Base-by-base conservation (phyloP, 1,284 basidiomycete species). In the Lentinula novae-zelandiae region DNA sequence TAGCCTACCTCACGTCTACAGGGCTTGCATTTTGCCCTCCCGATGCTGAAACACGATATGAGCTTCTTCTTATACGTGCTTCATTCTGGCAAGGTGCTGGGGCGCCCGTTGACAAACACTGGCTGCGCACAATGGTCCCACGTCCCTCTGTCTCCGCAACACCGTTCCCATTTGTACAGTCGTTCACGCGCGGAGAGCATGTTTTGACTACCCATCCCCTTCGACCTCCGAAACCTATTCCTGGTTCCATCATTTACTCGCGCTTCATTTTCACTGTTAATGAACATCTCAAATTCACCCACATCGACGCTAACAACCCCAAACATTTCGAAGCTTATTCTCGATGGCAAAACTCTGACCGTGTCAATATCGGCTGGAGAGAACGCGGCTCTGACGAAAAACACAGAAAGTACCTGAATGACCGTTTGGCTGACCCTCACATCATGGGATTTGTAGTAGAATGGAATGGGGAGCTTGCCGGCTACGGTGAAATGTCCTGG, bases 81-180 rank as follows among this genome's bases (percentile, higher is more conserved):
- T 48, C 64, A 5, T 65, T 66, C 53, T 66, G 63, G 63, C 65
- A 66, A 48, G 62, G 64, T 12, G 65, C 65, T 5, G 65, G 65
- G 12, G 60, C 64, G 8, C 65, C 65, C 1, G 20, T 54, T 7
- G 31, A 52, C 6, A 51, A 36, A 31, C 53, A 58, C 27, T 65
- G 63, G 62, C 38, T 66, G 2, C 60, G 51, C 3, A 53, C 53
- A 15, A 63, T 62, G 13, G 55, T 63, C 40, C 64, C 64, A 22
- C 50, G 49, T 55, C 56, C 61, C 42, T 48, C 61, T 6, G 38
- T 62, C 12, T 62, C 62, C 15, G 36, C 57, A 8, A 44, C 53
- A n/a, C 52, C 63, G n/a, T 66, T 66, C 53, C 63, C 65, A 7
- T 50, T 56, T 39, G 48, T 58, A 20, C 44, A 55, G 15, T 63